Evolutionary conservation across 1,284 basidiomycete genomes (phyloP), one percentile per base, ranked within the genome.

Genomic region (Cutaneotrichosporon cavernicola): DNA sequence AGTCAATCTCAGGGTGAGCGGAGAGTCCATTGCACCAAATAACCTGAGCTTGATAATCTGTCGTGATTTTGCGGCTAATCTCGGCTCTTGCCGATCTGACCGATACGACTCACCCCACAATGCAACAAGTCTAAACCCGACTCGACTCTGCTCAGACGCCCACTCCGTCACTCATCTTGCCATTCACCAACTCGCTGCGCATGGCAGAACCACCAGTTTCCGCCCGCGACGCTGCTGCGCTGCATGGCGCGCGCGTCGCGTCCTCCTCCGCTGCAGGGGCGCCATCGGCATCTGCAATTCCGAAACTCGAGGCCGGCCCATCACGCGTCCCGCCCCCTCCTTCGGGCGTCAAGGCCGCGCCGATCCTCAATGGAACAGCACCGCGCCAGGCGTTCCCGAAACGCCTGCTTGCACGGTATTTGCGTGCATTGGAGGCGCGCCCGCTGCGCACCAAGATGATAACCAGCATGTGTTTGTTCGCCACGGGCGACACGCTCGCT

Each of bases 381-480:
- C 36, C 36, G 5, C 22, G 22, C 18, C 18, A 21, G 14, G 32
- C 55, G 4, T 18, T 56, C 38, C 56, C 56, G 22, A 38, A 22
- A 11, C 56, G 56, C 26, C 30, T 58, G 2, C 56, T 58, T 16
- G 30, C 36, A 6, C 43, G 26, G 11, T 68, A 68, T 56, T 56
- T 63, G 11, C 52, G 52, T 22, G 43, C 36, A 16, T 61, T 68
- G 14, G 22, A 34, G 26, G 18, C 13, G 6, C 55, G 61, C 7
- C 66, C 66, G 7, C 56, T 68, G n/a, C 56, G 64, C 34, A 68
- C 67, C 16, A 68, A 68, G 62, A 68, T 68, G 67, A 43, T 65
- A 22, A 68, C 36, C 22, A 30, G 22, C 11, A 56, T 22, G 22
- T 40, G 55, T 16, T 38, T 38, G 22, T 56, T 56, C 36, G 36